Percentiles rank a stretch among this genome's conserved stretches.
These are phyloP conservation scores for Amaranthus palmeri DNA, from an alignment of 148 eudicot species.

Conservation along the genomic window DNA sequence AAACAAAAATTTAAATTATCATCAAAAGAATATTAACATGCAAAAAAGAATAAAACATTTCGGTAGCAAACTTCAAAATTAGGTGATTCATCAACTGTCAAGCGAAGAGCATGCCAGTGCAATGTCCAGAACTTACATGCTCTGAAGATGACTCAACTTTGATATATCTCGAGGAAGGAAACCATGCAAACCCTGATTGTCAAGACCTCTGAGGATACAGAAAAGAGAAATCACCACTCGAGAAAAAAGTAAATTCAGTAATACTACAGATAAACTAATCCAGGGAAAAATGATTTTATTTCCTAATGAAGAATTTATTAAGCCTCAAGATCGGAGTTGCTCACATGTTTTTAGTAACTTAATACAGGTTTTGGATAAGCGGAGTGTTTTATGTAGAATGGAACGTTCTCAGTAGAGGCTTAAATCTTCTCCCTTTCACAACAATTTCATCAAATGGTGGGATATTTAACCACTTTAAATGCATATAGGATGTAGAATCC, in stretches of 20 bases:
- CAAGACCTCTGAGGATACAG: slow-evolving; percentile 63
- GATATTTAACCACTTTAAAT: not conserved
- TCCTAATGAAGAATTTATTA: no score
- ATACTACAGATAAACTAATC: no score
- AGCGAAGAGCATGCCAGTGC: not conserved
- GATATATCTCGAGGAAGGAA: slow-evolving; percentile 72
- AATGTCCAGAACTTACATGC: slow-evolving; percentile 57
- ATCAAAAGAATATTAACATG: slow-evolving; percentile 4
- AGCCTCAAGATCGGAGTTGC: no score
- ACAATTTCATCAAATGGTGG: no score
- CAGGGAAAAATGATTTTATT: no score
- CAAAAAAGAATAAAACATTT: not conserved
- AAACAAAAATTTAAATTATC: slow-evolving; percentile 1
- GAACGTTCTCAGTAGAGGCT: no score
- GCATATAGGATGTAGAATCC: no score
- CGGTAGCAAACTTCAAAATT: not conserved
- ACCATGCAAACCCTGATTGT: slow-evolving; percentile 90
- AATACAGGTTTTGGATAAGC: not conserved
- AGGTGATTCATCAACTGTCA: not conserved
- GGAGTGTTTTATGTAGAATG: no score
- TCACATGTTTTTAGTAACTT: no score
- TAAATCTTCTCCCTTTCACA: no score
- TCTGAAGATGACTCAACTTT: slow-evolving; percentile 72
- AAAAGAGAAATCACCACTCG: slow-evolving; percentile 12
- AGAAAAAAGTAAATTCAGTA: no score